phyloP scores from a whole-genome alignment of 169 alveolate species.

The Cryptosporidium ryanae region DNA sequence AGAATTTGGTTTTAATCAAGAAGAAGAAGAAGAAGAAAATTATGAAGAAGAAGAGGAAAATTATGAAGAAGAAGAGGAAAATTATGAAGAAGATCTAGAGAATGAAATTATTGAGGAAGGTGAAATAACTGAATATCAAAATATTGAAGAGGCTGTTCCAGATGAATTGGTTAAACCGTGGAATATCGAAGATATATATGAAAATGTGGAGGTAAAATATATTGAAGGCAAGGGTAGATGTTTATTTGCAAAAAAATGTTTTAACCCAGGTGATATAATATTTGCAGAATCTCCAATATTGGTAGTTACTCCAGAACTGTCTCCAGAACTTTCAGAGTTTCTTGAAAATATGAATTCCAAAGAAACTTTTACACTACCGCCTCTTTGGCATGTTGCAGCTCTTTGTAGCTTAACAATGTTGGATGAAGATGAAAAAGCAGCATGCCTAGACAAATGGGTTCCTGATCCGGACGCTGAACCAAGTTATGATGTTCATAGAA shows the following conservation, averaged over 20 bases:
- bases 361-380: conserved; percentile 79
- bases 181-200: conserved; percentile 31
- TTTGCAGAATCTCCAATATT: conserved; percentile 85
- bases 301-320: conserved; percentile 81
- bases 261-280: conserved; percentile 85
- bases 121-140: conserved; percentile 13
- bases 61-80: too few species aligned
- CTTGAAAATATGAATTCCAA: conserved; percentile 72
- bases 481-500: conserved; percentile 59
- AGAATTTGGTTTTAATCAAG: conserved; percentile 61
- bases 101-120: conserved; percentile 20
- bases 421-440: conserved; percentile 73
- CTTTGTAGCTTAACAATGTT: conserved; percentile 80
- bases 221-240: conserved; percentile 87
- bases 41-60: conserved; percentile 13
- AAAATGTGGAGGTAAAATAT: conserved; percentile 81
- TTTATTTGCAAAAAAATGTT: conserved; percentile 79
- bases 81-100: too few species aligned
- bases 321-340: conserved; percentile 80
- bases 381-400: conserved; percentile 89
- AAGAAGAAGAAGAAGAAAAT: conserved; percentile 35
- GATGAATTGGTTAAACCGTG: conserved; percentile 58
- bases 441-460: conserved; percentile 81
- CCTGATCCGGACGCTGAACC: conserved; percentile 82
- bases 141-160: conserved; percentile 35